Base-by-base conservation (phyloP, 306 rosid genomes). In the Castanea crenata region DNA sequence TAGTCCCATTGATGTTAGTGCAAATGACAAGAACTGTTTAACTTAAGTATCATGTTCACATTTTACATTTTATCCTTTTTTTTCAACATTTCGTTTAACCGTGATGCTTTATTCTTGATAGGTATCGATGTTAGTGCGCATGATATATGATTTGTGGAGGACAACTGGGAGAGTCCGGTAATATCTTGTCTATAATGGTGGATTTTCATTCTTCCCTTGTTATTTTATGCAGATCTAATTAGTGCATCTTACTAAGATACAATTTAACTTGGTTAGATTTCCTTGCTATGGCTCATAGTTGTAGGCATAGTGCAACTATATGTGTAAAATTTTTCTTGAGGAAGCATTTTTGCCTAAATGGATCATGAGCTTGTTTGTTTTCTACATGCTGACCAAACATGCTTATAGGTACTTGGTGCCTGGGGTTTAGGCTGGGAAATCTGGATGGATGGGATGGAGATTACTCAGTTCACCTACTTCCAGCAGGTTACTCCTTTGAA, bases 151-250 rank as follows among this genome's bases (percentile, higher is more conserved):
- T 94, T 94, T 87, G 99, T 94, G 83, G 99, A 92, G 88, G 97
- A 94, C 87, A 94, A 94, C 81, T 94, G 97, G 99, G 99, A 94
- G 93, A 94, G 97, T 85, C 99, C 97, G 95, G 99, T 94, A 94
- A 85, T 83, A 68, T 75, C 71, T 83, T 29, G 8, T 79, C 79
- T 55, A 72, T 78, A 57, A 61, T 18, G 21, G 20, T 54, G 77
- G 25, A 55, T 49, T 58, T 5, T 15, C 27, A n/a, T 52, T 52
- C 8, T 54, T 83, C 52, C 41, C 20, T 49, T 71, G 44, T 78
- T 63, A 70, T 32, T 14, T 72, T 44, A 35, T 74, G 23, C 35
- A 57, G 4, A 75, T 65, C 29, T 32, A 67, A 51, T 78, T 34
- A 58, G 27, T 73, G 58, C 34, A 23, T 62, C 58, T 27, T 71